Percentiles rank a stretch among this genome's conserved stretches.
Conservation (phyloP, 1,284 basidiomycete species). For the Ganoderma resinaceum region DNA sequence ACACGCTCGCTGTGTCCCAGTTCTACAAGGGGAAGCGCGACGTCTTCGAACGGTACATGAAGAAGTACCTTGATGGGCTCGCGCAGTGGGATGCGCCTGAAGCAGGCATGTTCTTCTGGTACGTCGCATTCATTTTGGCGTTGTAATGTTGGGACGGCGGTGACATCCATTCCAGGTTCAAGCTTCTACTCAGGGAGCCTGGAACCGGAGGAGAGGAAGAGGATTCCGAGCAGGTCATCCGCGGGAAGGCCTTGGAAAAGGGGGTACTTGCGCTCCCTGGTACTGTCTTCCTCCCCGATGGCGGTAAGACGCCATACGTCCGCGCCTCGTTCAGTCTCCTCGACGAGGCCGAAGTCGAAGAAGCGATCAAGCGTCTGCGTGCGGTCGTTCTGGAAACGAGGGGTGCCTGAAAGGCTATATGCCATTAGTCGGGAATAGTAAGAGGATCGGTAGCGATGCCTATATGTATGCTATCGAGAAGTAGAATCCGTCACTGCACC, state of each 20-base stretch:
- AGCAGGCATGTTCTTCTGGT: conserved; percentile 94
- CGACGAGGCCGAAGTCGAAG: conserved; percentile 74
- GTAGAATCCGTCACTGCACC: not conserved
- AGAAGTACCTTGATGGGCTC: conserved; percentile 76
- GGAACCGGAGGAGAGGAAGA: conserved; percentile 51
- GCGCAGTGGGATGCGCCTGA: conserved; percentile 88
- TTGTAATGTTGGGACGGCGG: too few species aligned
- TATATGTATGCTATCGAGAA: not conserved
- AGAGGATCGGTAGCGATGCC: conserved; percentile 2
- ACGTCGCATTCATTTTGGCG: conserved; percentile 35
- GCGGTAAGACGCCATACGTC: conserved; percentile 74
- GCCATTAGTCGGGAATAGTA: not conserved
- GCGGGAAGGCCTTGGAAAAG: conserved; percentile 78
- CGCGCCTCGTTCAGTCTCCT: conserved; percentile 83
- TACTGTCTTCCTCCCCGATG: conserved; percentile 77
- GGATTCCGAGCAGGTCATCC: conserved; percentile 81
- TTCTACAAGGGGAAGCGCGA: conserved; percentile 87
- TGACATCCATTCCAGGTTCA: conserved; percentile 62
- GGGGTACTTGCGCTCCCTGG: conserved; percentile 95
- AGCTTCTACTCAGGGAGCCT: conserved; percentile 53
- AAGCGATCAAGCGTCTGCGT: conserved; percentile 75
- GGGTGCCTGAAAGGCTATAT: conserved; percentile 13
- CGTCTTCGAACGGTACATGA: conserved; percentile 81
- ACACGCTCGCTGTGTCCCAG: conserved; percentile 75
- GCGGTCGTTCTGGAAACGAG: conserved; percentile 60